Conservation (phyloP, 2,329 filamentous ascomycete species). For the Clonostachys sp. region DNA sequence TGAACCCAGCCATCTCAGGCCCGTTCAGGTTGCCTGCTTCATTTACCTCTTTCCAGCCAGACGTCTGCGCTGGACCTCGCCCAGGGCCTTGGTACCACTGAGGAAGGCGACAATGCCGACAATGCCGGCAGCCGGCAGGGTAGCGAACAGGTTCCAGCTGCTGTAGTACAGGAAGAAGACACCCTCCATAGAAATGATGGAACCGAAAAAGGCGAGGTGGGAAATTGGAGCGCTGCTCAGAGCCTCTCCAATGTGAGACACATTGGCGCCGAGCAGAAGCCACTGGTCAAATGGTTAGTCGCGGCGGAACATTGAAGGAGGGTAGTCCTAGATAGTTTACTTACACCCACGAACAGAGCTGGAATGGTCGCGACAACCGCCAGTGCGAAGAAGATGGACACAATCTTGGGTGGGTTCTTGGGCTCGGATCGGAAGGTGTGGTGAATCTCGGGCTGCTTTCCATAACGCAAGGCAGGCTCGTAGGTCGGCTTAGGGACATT, state of each 20-base stretch:
- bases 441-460: conserved; percentile 77
- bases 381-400: conserved; percentile 73
- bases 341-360: conserved; percentile 64
- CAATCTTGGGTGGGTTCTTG: conserved; percentile 72
- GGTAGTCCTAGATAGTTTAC: background rate
- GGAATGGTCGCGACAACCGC: conserved; percentile 73
- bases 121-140: conserved; percentile 66
- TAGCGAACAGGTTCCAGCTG: conserved; percentile 87
- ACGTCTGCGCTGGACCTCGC: conserved; percentile 86
- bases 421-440: conserved; percentile 84
- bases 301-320: no score
- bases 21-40: background rate
- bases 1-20: no score
- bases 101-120: conserved; percentile 72
- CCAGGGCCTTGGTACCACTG: conserved; percentile 83
- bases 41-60: conserved; percentile 64
- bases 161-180: conserved; percentile 95
- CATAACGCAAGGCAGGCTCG: conserved; percentile 74
- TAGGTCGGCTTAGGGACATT: conserved; percentile 54
- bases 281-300: conserved; percentile 48
- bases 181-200: conserved; percentile 80
- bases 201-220: conserved; percentile 81
- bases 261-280: conserved; percentile 76
- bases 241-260: conserved; percentile 72
- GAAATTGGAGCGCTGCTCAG: conserved; percentile 72